These are phyloP conservation scores for Peronospora farinosa DNA, from an alignment of 352 stramenopile species.

Conservation along the genomic window DNA sequence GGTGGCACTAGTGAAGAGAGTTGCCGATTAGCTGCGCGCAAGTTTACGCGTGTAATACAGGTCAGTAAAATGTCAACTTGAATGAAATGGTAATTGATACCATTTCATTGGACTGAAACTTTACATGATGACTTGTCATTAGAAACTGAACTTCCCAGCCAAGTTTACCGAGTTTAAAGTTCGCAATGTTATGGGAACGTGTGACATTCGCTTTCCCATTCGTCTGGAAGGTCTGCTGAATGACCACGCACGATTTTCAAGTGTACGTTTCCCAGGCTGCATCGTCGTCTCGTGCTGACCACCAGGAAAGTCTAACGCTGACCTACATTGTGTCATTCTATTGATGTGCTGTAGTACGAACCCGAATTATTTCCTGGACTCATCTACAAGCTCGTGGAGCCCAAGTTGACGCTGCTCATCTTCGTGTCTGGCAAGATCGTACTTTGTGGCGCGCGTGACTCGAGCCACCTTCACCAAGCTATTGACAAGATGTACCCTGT, in stretches of 20 bases:
- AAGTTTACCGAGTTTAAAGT: constrained; percentile 89
- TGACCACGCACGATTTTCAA: constrained; percentile 92
- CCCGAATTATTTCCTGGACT: constrained; percentile 98
- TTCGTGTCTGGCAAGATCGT: constrained; percentile 99
- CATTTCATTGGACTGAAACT: neutral
- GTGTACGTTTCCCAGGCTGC: constrained; percentile 41
- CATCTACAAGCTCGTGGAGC: constrained; percentile 97
- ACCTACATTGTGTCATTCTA: constrained; percentile 47
- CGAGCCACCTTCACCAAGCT: constrained; percentile 47
- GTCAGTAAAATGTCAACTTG: constrained; percentile 22
- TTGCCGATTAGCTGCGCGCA: constrained; percentile 74
- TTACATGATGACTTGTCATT: neutral
- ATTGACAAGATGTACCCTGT: constrained; percentile 71
- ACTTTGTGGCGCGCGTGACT: constrained; percentile 92
- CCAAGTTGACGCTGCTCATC: constrained; percentile 96
- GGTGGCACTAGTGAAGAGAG: constrained; percentile 78
- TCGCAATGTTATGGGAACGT: constrained; percentile 98
- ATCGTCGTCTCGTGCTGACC: constrained; percentile 37
- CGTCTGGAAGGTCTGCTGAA: constrained; percentile 97
- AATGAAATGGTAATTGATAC: neutral
- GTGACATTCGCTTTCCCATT: constrained; percentile 97
- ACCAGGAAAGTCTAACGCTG: constrained; percentile 72
- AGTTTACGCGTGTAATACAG: constrained; percentile 84
- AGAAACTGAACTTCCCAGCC: constrained; percentile 87
- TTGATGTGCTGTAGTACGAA: constrained; percentile 99